These are phyloP conservation scores for Incumbomyces delicatus DNA, from an alignment of 2,329 filamentous ascomycete species.

Conservation along the genomic window DNA sequence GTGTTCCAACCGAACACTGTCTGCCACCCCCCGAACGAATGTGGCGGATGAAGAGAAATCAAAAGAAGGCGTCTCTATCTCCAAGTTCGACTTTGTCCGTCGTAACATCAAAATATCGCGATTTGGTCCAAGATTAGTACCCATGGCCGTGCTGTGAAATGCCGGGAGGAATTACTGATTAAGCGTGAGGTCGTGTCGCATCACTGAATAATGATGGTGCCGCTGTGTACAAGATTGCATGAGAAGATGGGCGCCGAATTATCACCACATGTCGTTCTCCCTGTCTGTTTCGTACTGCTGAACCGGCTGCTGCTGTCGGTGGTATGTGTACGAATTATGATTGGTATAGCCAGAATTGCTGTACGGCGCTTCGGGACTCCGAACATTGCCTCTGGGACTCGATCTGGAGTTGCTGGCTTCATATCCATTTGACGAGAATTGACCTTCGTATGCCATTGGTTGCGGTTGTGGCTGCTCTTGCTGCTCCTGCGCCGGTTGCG, in stretches of 20 bases:
- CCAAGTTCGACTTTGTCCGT: background rate
- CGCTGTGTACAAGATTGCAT: background rate
- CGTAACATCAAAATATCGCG: constrained; percentile 1
- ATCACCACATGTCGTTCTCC: constrained; percentile 41
- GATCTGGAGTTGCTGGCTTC: constrained; percentile 33
- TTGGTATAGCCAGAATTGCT: constrained; percentile 18
- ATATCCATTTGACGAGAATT: constrained; percentile 44
- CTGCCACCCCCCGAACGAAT: too few relatives aligned
- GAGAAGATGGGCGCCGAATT: background rate
- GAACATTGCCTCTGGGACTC: constrained; percentile 29
- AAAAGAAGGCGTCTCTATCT: background rate
- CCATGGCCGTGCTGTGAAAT: background rate
- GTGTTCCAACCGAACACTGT: too few relatives aligned
- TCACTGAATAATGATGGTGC: background rate
- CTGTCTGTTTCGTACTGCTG: constrained; percentile 33
- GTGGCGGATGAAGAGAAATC: background rate
- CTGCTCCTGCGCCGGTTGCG: constrained; percentile 14
- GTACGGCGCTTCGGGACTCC: constrained; percentile 29
- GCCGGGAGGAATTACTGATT: background rate
- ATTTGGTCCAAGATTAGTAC: background rate
- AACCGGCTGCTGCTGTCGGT: constrained; percentile 26
- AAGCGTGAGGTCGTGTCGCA: constrained; percentile 4
- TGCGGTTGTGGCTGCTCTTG: constrained; percentile 10
- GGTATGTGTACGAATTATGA: constrained; percentile 15
- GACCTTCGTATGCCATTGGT: constrained; percentile 32